Evolutionary conservation across 1,284 basidiomycete genomes (phyloP), one percentile per base, ranked within the genome.

Genomic region (Malassezia restricta): DNA sequence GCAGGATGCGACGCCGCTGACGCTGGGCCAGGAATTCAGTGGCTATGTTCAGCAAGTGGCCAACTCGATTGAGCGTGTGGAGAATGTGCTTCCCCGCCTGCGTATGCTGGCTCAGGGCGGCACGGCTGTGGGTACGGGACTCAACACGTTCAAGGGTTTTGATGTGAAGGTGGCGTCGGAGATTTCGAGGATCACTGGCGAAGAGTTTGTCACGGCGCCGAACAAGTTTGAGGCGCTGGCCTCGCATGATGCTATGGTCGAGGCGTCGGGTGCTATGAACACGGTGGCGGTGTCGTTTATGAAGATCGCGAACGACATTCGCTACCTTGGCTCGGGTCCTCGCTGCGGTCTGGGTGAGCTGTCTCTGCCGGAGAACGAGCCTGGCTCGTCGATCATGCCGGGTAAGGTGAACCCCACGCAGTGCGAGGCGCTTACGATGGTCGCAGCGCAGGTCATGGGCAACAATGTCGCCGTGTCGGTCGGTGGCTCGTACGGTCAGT

Each of bases 191-290:
- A 79, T 96, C 54, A 92, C 91, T 40, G 89, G 91, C 8, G 77
- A 89, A 49, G 77, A 84, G 57, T 99, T 99, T 76, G 80, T 86
- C 76, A 98, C 94, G 43, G 92, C 94, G 17, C 92, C 92, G 20
- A 99, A 98, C 82, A 99, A 99, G 87, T 98, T 98, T 64, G 94
- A 98, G 76, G 92, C 91, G 5, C 82, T 98, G 51, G 94, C 94
- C 29, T 79, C 86, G 15, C 94, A 98, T 75, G 94, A 99, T 76
- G 94, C 94, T 3, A 82, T 98, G 54, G 90, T 96, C 15, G 94
- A 98, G 77, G 84, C 90, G 9, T 91, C 92, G 54, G 94, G 94
- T 54, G 91, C 91, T 8, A 80, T 99, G 62, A 98, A 98, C 76
- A 85, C 86, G 40, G 76, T 99, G 51, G 94, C 94, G 14, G 87